Evolutionary conservation across 83 land plant genomes (phyloP).

Genomic region (Picea mariana): DNA sequence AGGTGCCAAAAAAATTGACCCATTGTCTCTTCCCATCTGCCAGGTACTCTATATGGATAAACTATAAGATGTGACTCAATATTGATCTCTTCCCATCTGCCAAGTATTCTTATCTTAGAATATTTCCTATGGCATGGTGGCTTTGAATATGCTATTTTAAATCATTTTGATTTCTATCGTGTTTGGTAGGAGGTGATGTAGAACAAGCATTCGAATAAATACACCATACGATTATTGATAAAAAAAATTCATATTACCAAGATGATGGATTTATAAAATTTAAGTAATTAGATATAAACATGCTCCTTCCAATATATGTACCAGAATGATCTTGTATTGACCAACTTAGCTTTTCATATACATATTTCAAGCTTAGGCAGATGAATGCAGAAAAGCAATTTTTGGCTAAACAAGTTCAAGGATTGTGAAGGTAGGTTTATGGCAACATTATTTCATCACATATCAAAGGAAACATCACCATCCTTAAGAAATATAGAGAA

Average conservation of each 20-base stretch:
- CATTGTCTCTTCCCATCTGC: too few relatives aligned
- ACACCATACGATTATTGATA: constrained; percentile 86
- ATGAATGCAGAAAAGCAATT: constrained; percentile 62
- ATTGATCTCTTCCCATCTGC: constrained; percentile 86
- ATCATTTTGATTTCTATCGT: constrained; percentile 94
- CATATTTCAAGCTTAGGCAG: constrained; percentile 79
- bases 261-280: constrained; percentile 86
- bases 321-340: constrained; percentile 95
- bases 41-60: constrained; percentile 96
- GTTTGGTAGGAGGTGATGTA: constrained; percentile 98
- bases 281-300: constrained; percentile 68
- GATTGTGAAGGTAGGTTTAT: too few relatives aligned
- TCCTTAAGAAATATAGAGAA: too few relatives aligned
- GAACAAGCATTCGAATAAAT: constrained; percentile 92
- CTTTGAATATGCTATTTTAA: constrained; percentile 92
- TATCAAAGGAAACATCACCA: too few relatives aligned
- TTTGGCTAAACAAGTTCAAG: constrained; percentile 86
- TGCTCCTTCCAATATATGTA: constrained; percentile 85
- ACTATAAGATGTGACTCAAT: constrained; percentile 85
- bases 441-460: too few relatives aligned
- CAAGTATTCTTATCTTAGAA: constrained; percentile 80
- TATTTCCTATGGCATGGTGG: constrained; percentile 76
- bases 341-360: constrained; percentile 95
- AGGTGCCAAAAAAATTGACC: too few relatives aligned
- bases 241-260: constrained; percentile 82